Percentiles rank a stretch among this genome's conserved stretches.
Evolutionary conservation across 2,329 filamentous ascomycete species (phyloP).

Genomic region (Elsinoe necatrix): DNA sequence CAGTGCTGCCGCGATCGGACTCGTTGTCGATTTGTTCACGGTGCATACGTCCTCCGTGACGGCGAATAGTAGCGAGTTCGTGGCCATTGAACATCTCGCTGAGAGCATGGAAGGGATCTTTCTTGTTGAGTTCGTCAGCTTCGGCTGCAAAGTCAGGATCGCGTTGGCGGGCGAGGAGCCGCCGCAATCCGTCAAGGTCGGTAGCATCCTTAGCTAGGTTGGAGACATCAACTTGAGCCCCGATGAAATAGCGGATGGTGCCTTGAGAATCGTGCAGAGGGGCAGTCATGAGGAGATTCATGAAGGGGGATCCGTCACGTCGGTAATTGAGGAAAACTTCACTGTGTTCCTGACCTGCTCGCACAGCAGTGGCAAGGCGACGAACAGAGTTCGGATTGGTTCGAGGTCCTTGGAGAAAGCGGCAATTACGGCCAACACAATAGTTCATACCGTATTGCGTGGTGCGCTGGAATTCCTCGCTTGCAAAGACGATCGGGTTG

Average conservation of each 20-base stretch:
- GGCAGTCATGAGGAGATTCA: conserved; percentile 68
- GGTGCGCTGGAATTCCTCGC: conserved; percentile 65
- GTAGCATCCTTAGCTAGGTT: conserved; percentile 58
- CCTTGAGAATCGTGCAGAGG: conserved; percentile 62
- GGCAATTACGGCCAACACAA: conserved; percentile 66
- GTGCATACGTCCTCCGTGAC: conserved; percentile 57
- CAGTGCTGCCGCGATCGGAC: conserved; percentile 31
- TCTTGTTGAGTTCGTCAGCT: conserved; percentile 33
- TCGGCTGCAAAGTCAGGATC: conserved; percentile 28
- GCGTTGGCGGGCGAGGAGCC: conserved; percentile 25
- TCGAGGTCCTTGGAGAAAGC: conserved; percentile 67
- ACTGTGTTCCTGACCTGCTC: conserved; percentile 58
- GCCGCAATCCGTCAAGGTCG: conserved; percentile 54
- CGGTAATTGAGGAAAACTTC: conserved; percentile 69
- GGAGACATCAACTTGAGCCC: conserved; percentile 64
- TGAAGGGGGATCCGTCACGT: conserved; percentile 67
- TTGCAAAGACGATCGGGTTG: conserved; percentile 70
- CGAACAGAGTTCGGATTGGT: conserved; percentile 56
- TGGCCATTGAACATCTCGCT: conserved; percentile 60
- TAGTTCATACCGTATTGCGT: conserved; percentile 69
- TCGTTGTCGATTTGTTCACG: conserved; percentile 38
- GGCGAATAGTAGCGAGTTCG: conserved; percentile 58
- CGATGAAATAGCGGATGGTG: conserved; percentile 59
- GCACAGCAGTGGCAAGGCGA: conserved; percentile 53
- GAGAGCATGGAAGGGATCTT: conserved; percentile 57